Evolutionary conservation across 2,329 filamentous ascomycete species (phyloP).

Genomic region (Elsinoe perseae): DNA sequence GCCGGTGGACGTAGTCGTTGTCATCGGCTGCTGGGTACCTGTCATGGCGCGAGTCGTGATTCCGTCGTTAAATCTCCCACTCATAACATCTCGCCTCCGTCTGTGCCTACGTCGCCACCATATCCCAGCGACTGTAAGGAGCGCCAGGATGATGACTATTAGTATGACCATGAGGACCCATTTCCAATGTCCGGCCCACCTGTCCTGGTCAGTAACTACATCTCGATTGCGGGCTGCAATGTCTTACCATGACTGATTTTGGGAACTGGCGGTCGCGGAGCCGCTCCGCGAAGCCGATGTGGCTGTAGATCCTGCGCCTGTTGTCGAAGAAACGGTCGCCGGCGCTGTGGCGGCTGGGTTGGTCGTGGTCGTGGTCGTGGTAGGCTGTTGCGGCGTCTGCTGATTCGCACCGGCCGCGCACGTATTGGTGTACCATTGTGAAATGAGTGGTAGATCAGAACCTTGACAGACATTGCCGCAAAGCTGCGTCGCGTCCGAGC

Average conservation of each 20-base stretch:
- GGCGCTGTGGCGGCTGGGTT: background rate
- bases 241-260: slow-evolving; percentile 21
- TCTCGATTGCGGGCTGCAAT: background rate
- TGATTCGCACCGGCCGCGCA: slow-evolving; percentile 47
- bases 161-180: slow-evolving; percentile 79
- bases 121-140: slow-evolving; percentile 59
- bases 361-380: slow-evolving; percentile 15
- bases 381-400: slow-evolving; percentile 23
- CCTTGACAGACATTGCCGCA: slow-evolving; percentile 49
- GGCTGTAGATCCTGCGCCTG: background rate
- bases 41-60: slow-evolving; percentile 27
- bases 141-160: slow-evolving; percentile 59
- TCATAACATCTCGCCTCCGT: slow-evolving; percentile 52
- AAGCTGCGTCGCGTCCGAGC: slow-evolving; percentile 49
- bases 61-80: slow-evolving; percentile 30
- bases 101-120: slow-evolving; percentile 68
- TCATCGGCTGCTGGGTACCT: background rate
- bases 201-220: slow-evolving; percentile 28
- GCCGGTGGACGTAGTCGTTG: slow-evolving; percentile 1
- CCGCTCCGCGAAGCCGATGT: slow-evolving; percentile 14
- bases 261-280: slow-evolving; percentile 19
- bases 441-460: slow-evolving; percentile 50
- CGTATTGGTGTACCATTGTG: slow-evolving; percentile 61
- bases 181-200: slow-evolving; percentile 62
- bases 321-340: slow-evolving; percentile 11